Percentiles rank a stretch among this genome's conserved stretches.
Conservation (phyloP, 106 monocot genomes). For the Dioscorea zingiberensis region DNA sequence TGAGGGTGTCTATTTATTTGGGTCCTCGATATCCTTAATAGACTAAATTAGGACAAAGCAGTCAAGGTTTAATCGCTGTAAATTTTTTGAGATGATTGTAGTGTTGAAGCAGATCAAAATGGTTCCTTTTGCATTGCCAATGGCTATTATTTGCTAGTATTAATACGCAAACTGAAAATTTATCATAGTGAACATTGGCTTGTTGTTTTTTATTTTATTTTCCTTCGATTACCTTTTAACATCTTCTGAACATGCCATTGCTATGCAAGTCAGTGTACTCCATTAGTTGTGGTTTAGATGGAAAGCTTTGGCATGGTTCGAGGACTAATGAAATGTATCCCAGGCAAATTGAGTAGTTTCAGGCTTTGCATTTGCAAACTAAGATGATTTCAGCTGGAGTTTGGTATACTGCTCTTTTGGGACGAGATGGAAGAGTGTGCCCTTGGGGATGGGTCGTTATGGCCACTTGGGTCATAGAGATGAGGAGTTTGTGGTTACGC, state of each 20-base stretch:
- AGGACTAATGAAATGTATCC: conserved; percentile 83
- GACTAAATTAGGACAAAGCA: too few species aligned
- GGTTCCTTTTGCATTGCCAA: too few species aligned
- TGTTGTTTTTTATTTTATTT: too few species aligned
- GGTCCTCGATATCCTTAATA: too few species aligned
- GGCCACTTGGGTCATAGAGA: conserved; percentile 95
- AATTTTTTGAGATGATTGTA: conserved; percentile 58
- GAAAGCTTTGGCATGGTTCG: conserved; percentile 93
- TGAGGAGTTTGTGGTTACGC: conserved; percentile 75
- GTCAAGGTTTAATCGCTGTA: conserved; percentile 42
- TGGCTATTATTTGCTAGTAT: too few species aligned
- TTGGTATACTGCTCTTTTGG: conserved; percentile 95
- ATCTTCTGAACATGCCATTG: too few species aligned
- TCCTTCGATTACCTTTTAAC: too few species aligned
- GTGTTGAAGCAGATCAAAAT: conserved; percentile 6
- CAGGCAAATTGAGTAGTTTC: conserved; percentile 69
- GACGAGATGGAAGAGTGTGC: conserved; percentile 84
- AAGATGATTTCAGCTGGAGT: conserved; percentile 86
- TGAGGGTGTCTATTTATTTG: conserved; percentile 94
- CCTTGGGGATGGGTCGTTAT: conserved; percentile 98
- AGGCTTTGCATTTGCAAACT: conserved; percentile 67
- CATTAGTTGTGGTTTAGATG: conserved; percentile 93
- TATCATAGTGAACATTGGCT: too few species aligned
- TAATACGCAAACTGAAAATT: too few species aligned
- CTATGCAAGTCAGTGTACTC: conserved; percentile 84